phyloP scores from a whole-genome alignment of 495 filamentous ascomycete species.

The Hypomontagnella submonticulosa region DNA sequence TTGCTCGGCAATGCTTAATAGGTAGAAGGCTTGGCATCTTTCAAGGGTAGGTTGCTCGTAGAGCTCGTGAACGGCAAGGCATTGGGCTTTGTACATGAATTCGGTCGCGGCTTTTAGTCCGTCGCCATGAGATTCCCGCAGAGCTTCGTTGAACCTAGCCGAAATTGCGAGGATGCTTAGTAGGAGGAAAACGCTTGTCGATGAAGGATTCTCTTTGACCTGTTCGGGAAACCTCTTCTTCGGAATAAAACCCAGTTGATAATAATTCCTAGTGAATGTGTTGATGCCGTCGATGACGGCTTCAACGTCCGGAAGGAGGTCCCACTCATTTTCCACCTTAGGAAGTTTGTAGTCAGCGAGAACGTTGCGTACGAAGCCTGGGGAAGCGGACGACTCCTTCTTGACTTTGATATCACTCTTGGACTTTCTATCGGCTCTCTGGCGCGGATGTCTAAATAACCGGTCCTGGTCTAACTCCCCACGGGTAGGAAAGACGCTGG shows the following conservation, averaged over 20 bases:
- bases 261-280: constrained; percentile 59
- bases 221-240: constrained; percentile 59
- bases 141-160: constrained; percentile 58
- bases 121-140: constrained; percentile 57
- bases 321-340: constrained; percentile 54
- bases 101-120: constrained; percentile 57
- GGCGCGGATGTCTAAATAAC: constrained; percentile 59
- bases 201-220: constrained; percentile 52
- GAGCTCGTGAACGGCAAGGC: constrained; percentile 57
- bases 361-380: constrained; percentile 39
- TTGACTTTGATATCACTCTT: constrained; percentile 54
- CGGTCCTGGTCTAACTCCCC: constrained; percentile 58
- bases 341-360: constrained; percentile 37
- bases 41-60: constrained; percentile 62
- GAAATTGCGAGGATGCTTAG: constrained; percentile 60
- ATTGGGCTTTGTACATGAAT: constrained; percentile 61
- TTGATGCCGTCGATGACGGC: constrained; percentile 58
- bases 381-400: constrained; percentile 49
- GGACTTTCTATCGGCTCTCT: constrained; percentile 53
- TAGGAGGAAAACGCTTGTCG: constrained; percentile 60
- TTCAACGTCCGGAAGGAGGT: constrained; percentile 54
- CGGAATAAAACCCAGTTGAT: constrained; percentile 64
- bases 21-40: constrained; percentile 62
- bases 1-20: constrained; percentile 63
- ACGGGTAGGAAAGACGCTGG: constrained; percentile 57